Evolutionary conservation across 345 rosid species (phyloP), one percentile per base, ranked within the genome.

Genomic region (Eucalyptus curtisii): DNA sequence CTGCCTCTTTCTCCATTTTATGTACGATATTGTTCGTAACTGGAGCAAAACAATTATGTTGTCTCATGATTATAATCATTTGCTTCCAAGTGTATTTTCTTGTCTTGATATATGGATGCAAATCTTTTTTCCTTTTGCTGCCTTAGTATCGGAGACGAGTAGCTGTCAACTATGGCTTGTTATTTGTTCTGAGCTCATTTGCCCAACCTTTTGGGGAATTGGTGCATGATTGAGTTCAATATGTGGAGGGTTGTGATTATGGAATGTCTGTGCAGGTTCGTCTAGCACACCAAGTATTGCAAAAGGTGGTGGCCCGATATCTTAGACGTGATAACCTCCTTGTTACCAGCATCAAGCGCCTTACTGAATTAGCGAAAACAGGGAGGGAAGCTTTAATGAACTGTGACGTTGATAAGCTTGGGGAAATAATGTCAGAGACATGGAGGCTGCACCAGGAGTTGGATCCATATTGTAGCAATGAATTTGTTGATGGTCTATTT

Each of bases 381-480:
- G 99, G 99, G 33, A 95, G 99, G 92, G 98, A 97, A 92, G 98
- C 98, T 68, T 86, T 97, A 48, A 98, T 98, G 99, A 96, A 97
- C 95, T 90, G 95, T 48, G 96, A 95, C 48, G 81, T 94, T 15
- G 97, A 96, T 87, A 96, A 95, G 90, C 87, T 98, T 1, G 99
- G 99, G n/a, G 96, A 94, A 88, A 97, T 97, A 86, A 96, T 98
- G 98, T 57, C 92, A 88, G 99, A 98, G 90, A 95, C 99, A 8
- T 98, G 99, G 99, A 96, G 96, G 89, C 80, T 98, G 92, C 99
- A 98, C 90, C 99, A 97, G 91, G 99, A 98, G 92, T 97, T 98
- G 6, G 99, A 98, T 55, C 99, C 99, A 4, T 94, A 90, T 90
- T 98, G 99, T 94, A 97, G 99, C 94, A 97, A 97, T 55, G 95